Conservation (phyloP, 306 rosid species). For the Medicago ruthenica region DNA sequence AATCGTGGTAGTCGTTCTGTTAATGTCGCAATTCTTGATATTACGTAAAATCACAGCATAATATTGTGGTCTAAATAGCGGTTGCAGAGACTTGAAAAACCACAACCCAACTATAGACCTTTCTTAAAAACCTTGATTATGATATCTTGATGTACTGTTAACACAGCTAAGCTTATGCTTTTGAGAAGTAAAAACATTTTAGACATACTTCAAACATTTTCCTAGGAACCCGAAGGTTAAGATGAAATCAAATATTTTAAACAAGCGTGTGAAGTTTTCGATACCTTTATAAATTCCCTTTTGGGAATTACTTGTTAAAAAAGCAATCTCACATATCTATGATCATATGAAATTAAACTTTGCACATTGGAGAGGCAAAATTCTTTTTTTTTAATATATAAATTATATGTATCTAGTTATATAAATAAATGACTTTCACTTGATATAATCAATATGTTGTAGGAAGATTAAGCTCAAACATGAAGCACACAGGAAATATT, state of each 20-base stretch:
- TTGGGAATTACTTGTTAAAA: not conserved
- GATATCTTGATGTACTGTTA: not conserved
- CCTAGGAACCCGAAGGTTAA: too few species aligned
- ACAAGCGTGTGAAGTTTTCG: not conserved
- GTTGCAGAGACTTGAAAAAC: too few species aligned
- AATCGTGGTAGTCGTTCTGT: not conserved
- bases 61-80: too few species aligned
- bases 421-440: not conserved
- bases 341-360: not conserved
- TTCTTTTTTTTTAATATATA: not conserved
- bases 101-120: not conserved
- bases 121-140: not conserved
- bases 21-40: not conserved
- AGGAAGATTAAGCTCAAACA: slow-evolving; percentile 64
- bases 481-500: slow-evolving; percentile 61
- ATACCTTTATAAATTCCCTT: not conserved
- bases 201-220: not conserved
- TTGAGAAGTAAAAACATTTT: not conserved
- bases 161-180: not conserved
- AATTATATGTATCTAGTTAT: not conserved
- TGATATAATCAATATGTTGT: slow-evolving; percentile 32
- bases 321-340: not conserved
- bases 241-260: too few species aligned
- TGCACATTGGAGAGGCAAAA: not conserved
- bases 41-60: not conserved